A percentile compares a stretch with the other conserved stretches of the same genome.
Conservation (phyloP, 2,329 filamentous ascomycete genomes). For the Clonostachys solani region DNA sequence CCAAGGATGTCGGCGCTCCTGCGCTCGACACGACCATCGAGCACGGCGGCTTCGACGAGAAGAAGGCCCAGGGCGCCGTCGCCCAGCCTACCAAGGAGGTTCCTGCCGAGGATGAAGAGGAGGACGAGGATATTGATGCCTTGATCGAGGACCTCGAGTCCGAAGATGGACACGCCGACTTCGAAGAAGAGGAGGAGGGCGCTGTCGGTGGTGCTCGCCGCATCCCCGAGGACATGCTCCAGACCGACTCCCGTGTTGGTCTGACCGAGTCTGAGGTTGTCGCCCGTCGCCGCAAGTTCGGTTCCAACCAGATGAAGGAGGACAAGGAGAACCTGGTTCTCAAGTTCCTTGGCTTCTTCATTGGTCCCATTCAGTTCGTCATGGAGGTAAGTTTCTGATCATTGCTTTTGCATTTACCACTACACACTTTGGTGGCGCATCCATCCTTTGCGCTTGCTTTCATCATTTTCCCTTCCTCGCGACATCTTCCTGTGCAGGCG, state of each 20-base stretch:
- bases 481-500: too few relatives aligned
- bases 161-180: conserved; percentile 64
- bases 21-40: conserved; percentile 62
- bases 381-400: conserved; percentile 66
- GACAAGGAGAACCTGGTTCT: conserved; percentile 81
- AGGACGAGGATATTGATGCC: conserved; percentile 77
- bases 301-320: conserved; percentile 87
- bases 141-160: conserved; percentile 86
- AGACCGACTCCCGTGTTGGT: conserved; percentile 71
- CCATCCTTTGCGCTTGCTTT: too few relatives aligned
- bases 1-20: conserved; percentile 45
- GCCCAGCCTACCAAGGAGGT: conserved; percentile 27
- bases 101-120: conserved; percentile 63
- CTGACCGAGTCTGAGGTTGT: conserved; percentile 68
- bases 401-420: too few relatives aligned
- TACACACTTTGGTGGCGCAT: too few relatives aligned
- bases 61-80: conserved; percentile 33
- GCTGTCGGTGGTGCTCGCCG: conserved; percentile 50
- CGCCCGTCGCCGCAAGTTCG: conserved; percentile 64
- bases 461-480: too few relatives aligned
- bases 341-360: conserved; percentile 80
- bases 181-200: conserved; percentile 56
- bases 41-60: conserved; percentile 62
- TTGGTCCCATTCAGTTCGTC: conserved; percentile 89
- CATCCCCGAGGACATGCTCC: conserved; percentile 70